Evolutionary conservation across 495 filamentous ascomycete genomes (phyloP).

Genomic region (Penicillium paradoxum): DNA sequence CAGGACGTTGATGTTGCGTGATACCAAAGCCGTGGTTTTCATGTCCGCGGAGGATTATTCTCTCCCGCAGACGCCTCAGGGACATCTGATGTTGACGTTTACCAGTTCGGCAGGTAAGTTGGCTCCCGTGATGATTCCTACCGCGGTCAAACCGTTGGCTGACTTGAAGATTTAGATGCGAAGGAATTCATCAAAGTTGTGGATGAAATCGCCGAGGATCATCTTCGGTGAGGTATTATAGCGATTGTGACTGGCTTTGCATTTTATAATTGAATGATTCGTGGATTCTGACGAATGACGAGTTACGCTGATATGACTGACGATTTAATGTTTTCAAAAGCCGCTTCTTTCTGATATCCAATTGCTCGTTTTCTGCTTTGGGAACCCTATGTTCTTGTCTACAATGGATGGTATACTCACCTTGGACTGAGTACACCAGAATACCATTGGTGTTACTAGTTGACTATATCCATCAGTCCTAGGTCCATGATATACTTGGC

Average conservation of each 20-base stretch:
- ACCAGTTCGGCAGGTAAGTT: slow-evolving; percentile 26
- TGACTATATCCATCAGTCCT: too few species aligned
- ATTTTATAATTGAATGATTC: neutral
- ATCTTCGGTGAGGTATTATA: neutral
- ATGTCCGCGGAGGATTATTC: slow-evolving; percentile 50
- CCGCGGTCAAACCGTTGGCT: neutral
- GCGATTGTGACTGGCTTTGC: neutral
- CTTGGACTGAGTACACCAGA: neutral
- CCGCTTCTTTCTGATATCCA: neutral
- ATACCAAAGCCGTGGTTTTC: slow-evolving; percentile 59
- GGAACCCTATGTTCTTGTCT: neutral
- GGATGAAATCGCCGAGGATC: slow-evolving; percentile 12
- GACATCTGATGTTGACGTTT: slow-evolving; percentile 41
- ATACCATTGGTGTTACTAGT: neutral
- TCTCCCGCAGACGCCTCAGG: slow-evolving; percentile 28
- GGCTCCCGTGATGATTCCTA: neutral
- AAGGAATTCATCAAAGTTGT: slow-evolving; percentile 29
- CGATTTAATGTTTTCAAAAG: slow-evolving; percentile 12
- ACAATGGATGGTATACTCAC: neutral
- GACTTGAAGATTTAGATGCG: slow-evolving; percentile 28
- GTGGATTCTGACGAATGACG: slow-evolving; percentile 14
- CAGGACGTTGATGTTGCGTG: slow-evolving; percentile 54
- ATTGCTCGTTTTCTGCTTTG: neutral
- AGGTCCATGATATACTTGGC: too few species aligned
- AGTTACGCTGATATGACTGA: slow-evolving; percentile 21